A percentile compares a stretch with the other conserved stretches of the same genome.
phyloP scores from a whole-genome alignment of 352 stramenopile species.

The Phytopythium vexans region DNA sequence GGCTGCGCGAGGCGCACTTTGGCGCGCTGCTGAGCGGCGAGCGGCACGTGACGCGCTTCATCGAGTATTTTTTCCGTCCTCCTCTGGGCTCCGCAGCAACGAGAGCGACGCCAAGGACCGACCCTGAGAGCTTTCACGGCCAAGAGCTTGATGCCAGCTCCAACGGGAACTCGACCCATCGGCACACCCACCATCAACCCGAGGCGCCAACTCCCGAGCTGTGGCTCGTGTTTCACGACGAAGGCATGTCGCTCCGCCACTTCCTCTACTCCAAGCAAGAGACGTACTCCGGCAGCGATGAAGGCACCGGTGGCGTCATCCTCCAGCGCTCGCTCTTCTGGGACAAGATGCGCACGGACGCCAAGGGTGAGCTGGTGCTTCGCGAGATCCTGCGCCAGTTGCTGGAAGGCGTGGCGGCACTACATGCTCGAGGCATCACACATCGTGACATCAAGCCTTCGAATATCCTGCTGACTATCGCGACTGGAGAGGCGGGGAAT shows the following conservation, averaged over 20 bases:
- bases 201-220: constrained; percentile 40
- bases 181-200: background rate
- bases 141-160: background rate
- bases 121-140: background rate
- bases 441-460: constrained; percentile 87
- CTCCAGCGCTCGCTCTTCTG: constrained; percentile 78
- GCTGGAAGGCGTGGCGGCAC: constrained; percentile 83
- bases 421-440: constrained; percentile 91
- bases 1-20: constrained; percentile 84
- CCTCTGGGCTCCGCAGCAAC: constrained; percentile 1
- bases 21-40: constrained; percentile 42
- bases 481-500: constrained; percentile 8
- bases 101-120: background rate
- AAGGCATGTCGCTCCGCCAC: constrained; percentile 83
- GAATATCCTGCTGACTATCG: constrained; percentile 65
- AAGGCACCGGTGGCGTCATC: constrained; percentile 29
- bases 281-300: constrained; percentile 17
- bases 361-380: constrained; percentile 60
- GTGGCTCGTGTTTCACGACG: constrained; percentile 90
- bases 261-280: constrained; percentile 80
- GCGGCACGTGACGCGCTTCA: constrained; percentile 76
- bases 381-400: constrained; percentile 94
- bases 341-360: constrained; percentile 60
- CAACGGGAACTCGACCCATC: background rate
- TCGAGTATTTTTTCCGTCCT: constrained; percentile 85